Evolutionary conservation across 805 yeast genomes (phyloP), one percentile per base, ranked within the genome.

Genomic region (Torulaspora maleeae): DNA sequence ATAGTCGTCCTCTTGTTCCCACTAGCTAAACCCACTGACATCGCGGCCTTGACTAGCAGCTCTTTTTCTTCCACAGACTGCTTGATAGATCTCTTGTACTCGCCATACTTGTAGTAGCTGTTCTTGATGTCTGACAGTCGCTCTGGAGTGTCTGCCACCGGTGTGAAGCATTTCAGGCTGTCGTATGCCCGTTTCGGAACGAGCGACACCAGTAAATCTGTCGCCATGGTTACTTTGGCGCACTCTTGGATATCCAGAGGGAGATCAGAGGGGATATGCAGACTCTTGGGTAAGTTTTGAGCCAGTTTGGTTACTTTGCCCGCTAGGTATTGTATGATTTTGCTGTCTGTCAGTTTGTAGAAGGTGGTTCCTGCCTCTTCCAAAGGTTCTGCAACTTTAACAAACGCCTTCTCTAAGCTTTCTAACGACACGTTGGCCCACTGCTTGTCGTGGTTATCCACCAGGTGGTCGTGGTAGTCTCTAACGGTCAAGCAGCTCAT

Each of bases 281-380:
- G 49, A 8, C 71, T 61, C 12, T 46, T 19, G 0, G 80, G 79
- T 44, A 79, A 70, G 8, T 60, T 53, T 0, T 39, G 25, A 0
- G 60, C 48, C 0, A 80, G 58, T n/a, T 55, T 54, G 0, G 53
- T 50, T 2, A 77, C 68, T 49, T 71, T 78, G 0, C 17, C 35
- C 11, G 67, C 58, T 7, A 83, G 55, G 50, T 62, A 76, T 1
- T 49, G 45, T 2, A 70, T 46, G 2, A 76, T 69, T 44, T 69
- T 74, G 1, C 52, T 55, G 3, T 60, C 46, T 1, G 77, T 70
- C 25, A 74, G 70, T 54, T 73, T 77, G 60, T 66, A 75, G 48
- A 73, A 77, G 1, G 45, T 36, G 36, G 73, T 77, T 24, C 69
- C 79, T 13, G 67, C 71, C 45, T 75, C 80, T 20, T 59, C 64